Base-by-base conservation (phyloP, 208 protist species). In the Leishmania amazonensis region DNA sequence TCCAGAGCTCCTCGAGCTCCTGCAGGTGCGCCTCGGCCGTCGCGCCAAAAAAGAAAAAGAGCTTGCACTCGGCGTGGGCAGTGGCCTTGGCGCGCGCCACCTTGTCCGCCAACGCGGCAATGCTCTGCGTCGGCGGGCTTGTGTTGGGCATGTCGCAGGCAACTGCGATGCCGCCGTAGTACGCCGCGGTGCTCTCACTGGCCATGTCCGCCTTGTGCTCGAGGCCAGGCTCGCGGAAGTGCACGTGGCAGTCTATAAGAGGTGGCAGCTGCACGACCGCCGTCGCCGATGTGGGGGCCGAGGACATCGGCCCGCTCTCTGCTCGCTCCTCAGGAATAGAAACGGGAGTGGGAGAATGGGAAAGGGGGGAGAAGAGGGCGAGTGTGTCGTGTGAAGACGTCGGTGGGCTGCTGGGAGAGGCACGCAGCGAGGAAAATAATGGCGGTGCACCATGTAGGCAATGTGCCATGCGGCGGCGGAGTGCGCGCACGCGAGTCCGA, bases 191-290 rank as follows among this genome's bases (percentile, higher is more conserved):
- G n/a, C 93, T 93, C 83, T 98, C 93, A 77, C 85, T 91, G 31
- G 82, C 85, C 91, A 98, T 99, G 81, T 99, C 94, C 4, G 92
- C 98, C 87, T 99, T 99, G 85, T 98, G 87, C 78, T 95, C 94
- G 0, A 97, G 87, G 17, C 98, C 98, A 31, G 98, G 98, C 81
- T 99, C 96, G 49, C 97, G 89, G 76, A 99, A 93, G 89, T 98
- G 96, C 1, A 98, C 97, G 85, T 98, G 96, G 62, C 97, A 94
- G 89, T 99, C 98, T 57, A 99, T 94, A 15, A 99, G 89, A 64
- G 93, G 82, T 9, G 95, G 93, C 40, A 98, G 81, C 45, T 88
- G 83, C 70, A 92, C 76, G 31, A 84, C 68, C 31, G 64, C 85
- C 80, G 78, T 75, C 28, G 76, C 68, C 35, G 42, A 51, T 38